Percentiles rank a stretch among this genome's conserved stretches.
Conservation (phyloP, 2,329 filamentous ascomycete species). For the Paecilomyces sp. region DNA sequence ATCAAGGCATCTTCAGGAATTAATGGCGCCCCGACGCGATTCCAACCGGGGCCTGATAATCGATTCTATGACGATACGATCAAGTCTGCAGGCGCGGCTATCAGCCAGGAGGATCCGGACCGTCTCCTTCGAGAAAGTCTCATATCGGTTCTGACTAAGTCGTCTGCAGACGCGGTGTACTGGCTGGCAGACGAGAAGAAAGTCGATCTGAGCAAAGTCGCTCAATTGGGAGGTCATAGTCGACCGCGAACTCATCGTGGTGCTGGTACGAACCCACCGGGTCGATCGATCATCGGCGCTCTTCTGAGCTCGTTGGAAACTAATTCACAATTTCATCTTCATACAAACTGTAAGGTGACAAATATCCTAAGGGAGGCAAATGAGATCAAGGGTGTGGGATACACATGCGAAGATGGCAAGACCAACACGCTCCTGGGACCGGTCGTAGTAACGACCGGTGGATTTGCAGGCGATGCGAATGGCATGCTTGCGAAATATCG, state of each 20-base stretch:
- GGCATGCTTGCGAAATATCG: slow-evolving; percentile 51
- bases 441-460: slow-evolving; percentile 55
- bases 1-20: slow-evolving; percentile 63
- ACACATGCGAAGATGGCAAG: slow-evolving; percentile 24
- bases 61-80: slow-evolving; percentile 51
- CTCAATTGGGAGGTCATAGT: slow-evolving; percentile 54
- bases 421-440: slow-evolving; percentile 39
- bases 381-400: slow-evolving; percentile 49
- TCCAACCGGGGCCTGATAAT: slow-evolving; percentile 37
- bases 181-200: slow-evolving; percentile 54
- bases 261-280: slow-evolving; percentile 49
- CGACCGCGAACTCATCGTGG: slow-evolving; percentile 53
- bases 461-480: slow-evolving; percentile 55
- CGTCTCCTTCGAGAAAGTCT: slow-evolving; percentile 34
- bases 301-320: slow-evolving; percentile 47
- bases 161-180: slow-evolving; percentile 44
- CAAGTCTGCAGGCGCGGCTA: slow-evolving; percentile 44
- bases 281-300: slow-evolving; percentile 51
- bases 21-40: slow-evolving; percentile 54
- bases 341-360: slow-evolving; percentile 48
- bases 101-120: slow-evolving; percentile 12
- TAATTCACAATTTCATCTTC: slow-evolving; percentile 45
- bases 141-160: slow-evolving; percentile 42
- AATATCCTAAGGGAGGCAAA: slow-evolving; percentile 33
- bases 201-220: slow-evolving; percentile 53